phyloP scores from a whole-genome alignment of 129 eudicot species.

The Ambrosia trifida region DNA sequence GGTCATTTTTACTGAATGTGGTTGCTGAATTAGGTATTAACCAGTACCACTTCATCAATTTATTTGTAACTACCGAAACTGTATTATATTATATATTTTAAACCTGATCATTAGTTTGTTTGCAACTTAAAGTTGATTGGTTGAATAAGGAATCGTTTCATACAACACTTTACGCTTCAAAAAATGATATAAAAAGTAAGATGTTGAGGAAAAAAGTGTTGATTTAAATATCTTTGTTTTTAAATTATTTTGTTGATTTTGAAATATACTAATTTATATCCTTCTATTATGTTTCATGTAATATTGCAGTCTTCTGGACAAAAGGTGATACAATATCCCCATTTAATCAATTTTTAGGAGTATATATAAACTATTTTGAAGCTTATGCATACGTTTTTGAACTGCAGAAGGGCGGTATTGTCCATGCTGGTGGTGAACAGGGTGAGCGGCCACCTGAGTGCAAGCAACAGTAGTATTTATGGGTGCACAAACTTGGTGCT shows the following conservation, averaged over 20 bases:
- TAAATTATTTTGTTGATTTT: not conserved
- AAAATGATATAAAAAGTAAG: not conserved
- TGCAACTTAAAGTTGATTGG: not conserved
- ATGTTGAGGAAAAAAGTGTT: not conserved
- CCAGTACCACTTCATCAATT: not conserved
- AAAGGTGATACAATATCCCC: slow-evolving; percentile 38
- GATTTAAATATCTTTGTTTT: not conserved
- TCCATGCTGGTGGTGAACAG: slow-evolving; percentile 49
- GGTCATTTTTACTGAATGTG: not conserved
- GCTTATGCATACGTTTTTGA: slow-evolving; percentile 11
- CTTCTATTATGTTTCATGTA: not conserved
- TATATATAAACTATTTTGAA: not conserved
- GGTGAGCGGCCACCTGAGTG: slow-evolving; percentile 73
- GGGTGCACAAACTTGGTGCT: not conserved
- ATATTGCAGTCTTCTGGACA: slow-evolving; percentile 45
- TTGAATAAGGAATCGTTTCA: not conserved
- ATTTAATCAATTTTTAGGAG: not conserved
- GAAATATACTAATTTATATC: slow-evolving; percentile 14
- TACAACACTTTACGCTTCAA: not conserved
- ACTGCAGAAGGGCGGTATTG: slow-evolving; percentile 50
- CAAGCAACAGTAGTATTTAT: slow-evolving; percentile 59
- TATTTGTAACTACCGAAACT: not conserved
- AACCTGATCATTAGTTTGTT: not conserved
- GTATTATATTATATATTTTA: not conserved
- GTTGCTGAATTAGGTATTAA: not conserved